Evolutionary conservation across 2,329 filamentous ascomycete species (phyloP).

Genomic region (Pyrenophora graminea): DNA sequence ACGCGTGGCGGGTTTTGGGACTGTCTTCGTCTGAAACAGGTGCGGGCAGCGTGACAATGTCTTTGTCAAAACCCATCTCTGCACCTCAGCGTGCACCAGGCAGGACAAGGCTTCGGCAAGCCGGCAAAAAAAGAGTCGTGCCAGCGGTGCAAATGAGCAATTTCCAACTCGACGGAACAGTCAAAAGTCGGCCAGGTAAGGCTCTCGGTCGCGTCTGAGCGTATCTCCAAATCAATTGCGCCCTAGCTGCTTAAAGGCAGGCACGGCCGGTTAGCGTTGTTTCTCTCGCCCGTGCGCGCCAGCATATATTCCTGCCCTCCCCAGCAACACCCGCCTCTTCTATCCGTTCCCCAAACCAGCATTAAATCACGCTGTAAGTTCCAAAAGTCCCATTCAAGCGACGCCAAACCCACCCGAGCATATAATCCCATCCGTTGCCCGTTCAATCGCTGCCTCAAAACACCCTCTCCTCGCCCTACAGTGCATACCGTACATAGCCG

Average conservation of each 20-base stretch:
- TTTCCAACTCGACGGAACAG: conserved; percentile 18
- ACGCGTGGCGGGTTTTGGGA: conserved; percentile 24
- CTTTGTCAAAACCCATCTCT: no score
- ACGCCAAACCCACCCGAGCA: neutral
- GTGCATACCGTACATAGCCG: neutral
- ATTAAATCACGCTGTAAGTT: conserved; percentile 25
- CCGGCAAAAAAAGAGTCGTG: neutral
- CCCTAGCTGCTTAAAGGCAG: conserved; percentile 19
- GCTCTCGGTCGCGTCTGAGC: conserved; percentile 26
- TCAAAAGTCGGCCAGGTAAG: conserved; percentile 4
- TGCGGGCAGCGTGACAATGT: conserved; percentile 6
- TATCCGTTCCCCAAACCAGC: conserved; percentile 16
- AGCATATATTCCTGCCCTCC: conserved; percentile 24
- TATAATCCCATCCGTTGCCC: conserved; percentile 12
- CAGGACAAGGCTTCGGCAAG: neutral
- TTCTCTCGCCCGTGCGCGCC: conserved; percentile 16
- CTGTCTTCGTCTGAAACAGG: conserved; percentile 22
- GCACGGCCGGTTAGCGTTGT: conserved; percentile 21
- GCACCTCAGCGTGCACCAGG: neutral
- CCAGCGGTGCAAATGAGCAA: conserved; percentile 20
- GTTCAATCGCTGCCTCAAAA: conserved; percentile 4
- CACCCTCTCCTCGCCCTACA: neutral
- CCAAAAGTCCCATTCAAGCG: conserved; percentile 10
- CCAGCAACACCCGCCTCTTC: conserved; percentile 19
- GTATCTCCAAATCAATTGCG: conserved; percentile 24